A percentile compares a stretch with the other conserved stretches of the same genome.
These are phyloP conservation scores for Moniliophthora roreri DNA, from an alignment of 1,284 basidiomycete species.

Conservation along the genomic window DNA sequence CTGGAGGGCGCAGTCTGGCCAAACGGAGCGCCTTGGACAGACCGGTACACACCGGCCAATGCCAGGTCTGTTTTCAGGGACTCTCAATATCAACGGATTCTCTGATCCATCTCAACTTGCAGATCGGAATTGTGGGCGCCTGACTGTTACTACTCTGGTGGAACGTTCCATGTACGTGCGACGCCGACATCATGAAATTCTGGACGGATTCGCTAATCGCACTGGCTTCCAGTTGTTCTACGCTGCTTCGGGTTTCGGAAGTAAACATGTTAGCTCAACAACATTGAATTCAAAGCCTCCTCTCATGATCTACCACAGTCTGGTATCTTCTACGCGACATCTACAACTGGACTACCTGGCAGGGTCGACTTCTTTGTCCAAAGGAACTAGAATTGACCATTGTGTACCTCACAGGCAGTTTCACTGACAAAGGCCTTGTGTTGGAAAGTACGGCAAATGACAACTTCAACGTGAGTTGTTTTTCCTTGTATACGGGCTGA, in stretches of 20 bases:
- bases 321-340: slow-evolving; percentile 50
- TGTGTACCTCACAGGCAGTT: slow-evolving; percentile 32
- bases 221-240: slow-evolving; percentile 36
- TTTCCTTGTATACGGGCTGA: background rate
- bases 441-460: slow-evolving; percentile 39
- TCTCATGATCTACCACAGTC: slow-evolving; percentile 27
- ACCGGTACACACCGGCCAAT: slow-evolving; percentile 47
- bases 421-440: slow-evolving; percentile 48
- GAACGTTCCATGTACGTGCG: slow-evolving; percentile 41
- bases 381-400: background rate
- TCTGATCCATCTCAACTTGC: background rate
- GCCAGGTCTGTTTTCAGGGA: slow-evolving; percentile 38
- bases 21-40: slow-evolving; percentile 48
- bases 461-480: slow-evolving; percentile 47
- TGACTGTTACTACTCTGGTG: slow-evolving; percentile 46
- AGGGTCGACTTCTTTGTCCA: slow-evolving; percentile 2
- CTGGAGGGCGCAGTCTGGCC: slow-evolving; percentile 49
- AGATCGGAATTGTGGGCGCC: slow-evolving; percentile 48
- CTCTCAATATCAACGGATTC: background rate
- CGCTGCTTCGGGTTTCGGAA: slow-evolving; percentile 46
- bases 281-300: too few species aligned
- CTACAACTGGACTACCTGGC: slow-evolving; percentile 43
- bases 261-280: slow-evolving; percentile 39
- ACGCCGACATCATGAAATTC: background rate
- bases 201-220: background rate